Conservation (phyloP, 768 basidiomycete species). For the Tulasnella sp. region DNA sequence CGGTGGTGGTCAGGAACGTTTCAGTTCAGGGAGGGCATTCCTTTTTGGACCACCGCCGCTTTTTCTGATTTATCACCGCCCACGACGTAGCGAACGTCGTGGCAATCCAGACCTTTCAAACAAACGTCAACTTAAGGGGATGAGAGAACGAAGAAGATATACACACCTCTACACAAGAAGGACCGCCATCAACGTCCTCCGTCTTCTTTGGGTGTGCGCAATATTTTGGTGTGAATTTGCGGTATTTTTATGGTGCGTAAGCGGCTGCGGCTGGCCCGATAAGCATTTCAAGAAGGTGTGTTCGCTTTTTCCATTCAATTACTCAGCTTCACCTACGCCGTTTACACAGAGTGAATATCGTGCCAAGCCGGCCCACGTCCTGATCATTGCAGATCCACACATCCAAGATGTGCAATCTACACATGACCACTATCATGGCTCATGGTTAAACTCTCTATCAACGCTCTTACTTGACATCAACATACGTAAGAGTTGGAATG, state of each 20-base stretch:
- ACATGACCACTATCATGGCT: no score
- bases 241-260: slow-evolving; percentile 38
- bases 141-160: slow-evolving; percentile 5
- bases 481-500: slow-evolving; percentile 73
- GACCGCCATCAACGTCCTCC: slow-evolving; percentile 32
- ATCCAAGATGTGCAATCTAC: slow-evolving; percentile 57
- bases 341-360: slow-evolving; percentile 12
- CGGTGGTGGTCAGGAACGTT: no score
- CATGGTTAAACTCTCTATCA: slow-evolving; percentile 28
- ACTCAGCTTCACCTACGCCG: slow-evolving; percentile 21
- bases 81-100: no score
- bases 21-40: no score
- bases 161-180: slow-evolving; percentile 10
- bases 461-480: slow-evolving; percentile 64
- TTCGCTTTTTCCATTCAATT: slow-evolving; percentile 19
- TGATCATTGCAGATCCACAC: slow-evolving; percentile 84
- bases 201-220: slow-evolving; percentile 45
- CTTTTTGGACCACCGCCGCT: no score
- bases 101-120: no score
- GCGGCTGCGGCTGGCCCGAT: slow-evolving; percentile 51
- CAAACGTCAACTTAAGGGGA: no score
- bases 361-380: slow-evolving; percentile 39
- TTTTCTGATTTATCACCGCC: no score
- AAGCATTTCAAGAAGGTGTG: slow-evolving; percentile 14
- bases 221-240: slow-evolving; percentile 61